Evolutionary conservation across 208 protist species (phyloP), one percentile per base, ranked within the genome.

Genomic region (Leptomonas seymouri): DNA sequence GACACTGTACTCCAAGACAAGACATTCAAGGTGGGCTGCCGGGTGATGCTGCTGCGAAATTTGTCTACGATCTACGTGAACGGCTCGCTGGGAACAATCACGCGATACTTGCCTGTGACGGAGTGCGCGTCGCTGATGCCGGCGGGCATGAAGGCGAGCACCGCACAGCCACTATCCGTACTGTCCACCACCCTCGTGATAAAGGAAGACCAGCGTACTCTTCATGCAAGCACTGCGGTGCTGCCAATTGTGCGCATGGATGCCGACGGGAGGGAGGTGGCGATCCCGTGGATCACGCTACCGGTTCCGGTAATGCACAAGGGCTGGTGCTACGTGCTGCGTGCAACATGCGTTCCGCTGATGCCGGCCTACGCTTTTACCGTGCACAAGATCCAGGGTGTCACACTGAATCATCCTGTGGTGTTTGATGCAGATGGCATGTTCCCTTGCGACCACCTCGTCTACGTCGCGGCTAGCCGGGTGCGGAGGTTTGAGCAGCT

Each of bases 301-400:
- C 69, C 81, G 5, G 49, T 87, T 0, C 51, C 68, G 25, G 54
- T 81, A 27, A 50, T 67, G 48, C 46, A 46, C 42, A 42, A 75
- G 8, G 63, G 71, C 30, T 84, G 76, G 28, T 88, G 86, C 62
- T 86, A 84, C 53, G 30, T 34, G 6, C 56, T 77, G 2, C 76
- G 79, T 21, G 77, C 86, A 1, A 67, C 81, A 20, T 84, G 76
- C 44, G 81, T 97, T 60, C 93, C 93, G 3, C 80, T 97, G 28
- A 84, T 71, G 0, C 93, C 87, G 0, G 93, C 89, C 0, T 97
- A 96, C 69, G 93, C 93, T 3, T 97, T 96, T 50, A 97, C 93
- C 0, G 91, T 97, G 31, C 93, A 97, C 81, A 96, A 96, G 60
- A 75, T 90, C 4, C 93, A 97, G 69, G 93, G 93, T 27, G 42